Evolutionary conservation across 2,329 filamentous ascomycete species (phyloP).

Genomic region (Fusarium protoensiforme): DNA sequence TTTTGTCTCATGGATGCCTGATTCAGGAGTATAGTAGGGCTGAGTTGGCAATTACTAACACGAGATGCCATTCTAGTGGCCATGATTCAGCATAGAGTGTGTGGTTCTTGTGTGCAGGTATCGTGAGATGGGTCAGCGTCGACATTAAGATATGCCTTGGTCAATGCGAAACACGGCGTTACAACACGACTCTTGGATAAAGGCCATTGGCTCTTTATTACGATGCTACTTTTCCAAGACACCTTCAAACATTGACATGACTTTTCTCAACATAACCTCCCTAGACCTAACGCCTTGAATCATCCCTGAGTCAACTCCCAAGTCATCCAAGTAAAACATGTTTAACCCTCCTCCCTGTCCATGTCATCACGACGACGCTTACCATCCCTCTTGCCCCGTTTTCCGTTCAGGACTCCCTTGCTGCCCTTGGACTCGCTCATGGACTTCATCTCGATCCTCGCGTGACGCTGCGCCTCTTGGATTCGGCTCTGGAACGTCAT

Average conservation of each 20-base stretch:
- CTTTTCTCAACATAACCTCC: constrained; percentile 20
- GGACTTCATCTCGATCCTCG: constrained; percentile 84
- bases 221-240: not conserved
- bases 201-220: not conserved
- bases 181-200: not conserved
- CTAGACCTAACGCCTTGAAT: constrained; percentile 26
- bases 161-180: not conserved
- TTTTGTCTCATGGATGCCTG: not conserved
- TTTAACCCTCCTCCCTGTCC: constrained; percentile 79
- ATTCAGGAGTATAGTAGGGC: constrained; percentile 4
- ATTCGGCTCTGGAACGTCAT: constrained; percentile 83
- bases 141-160: not conserved
- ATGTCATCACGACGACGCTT: constrained; percentile 67
- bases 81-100: not conserved
- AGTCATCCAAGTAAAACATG: not conserved
- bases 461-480: constrained; percentile 84
- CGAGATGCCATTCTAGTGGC: not conserved
- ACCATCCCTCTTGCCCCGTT: constrained; percentile 57
- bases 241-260: constrained; percentile 6
- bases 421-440: constrained; percentile 76
- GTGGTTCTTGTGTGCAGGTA: not conserved
- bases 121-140: not conserved
- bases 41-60: constrained; percentile 13
- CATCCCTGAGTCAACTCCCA: constrained; percentile 1
- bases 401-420: constrained; percentile 56